Base-by-base conservation (phyloP, 352 stramenopile species). In the Phytophthora citrophthora region DNA sequence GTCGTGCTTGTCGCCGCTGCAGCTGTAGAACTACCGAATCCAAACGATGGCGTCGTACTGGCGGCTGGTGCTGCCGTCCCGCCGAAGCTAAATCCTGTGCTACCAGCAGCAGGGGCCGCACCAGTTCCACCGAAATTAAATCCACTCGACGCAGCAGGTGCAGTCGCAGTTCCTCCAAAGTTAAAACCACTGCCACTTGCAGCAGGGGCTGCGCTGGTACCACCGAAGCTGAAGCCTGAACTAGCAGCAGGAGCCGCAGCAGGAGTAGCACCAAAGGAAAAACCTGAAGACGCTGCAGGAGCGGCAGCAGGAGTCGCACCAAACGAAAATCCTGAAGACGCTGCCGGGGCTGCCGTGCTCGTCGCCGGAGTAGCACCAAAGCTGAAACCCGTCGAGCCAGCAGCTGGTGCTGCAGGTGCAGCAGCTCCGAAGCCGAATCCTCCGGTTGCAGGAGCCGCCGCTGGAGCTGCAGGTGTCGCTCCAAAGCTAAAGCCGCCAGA, bases 301-400 rank as follows among this genome's bases (percentile, higher is more conserved):
- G 64, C 20, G 20, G 69, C 60, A 26, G 68, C 66, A 4, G 69
- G 47, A 16, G 68, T 20, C 18, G 68, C 66, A 40, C 83, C 80
- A 72, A 91, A 91, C 4, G 72, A 81, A 31, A 90, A 90, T 10
- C 77, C 75, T 26, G 69, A 68, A 6, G 56, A 76, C 0, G 72
- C 27, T 1, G 55, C 49, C 8, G 81, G 60, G n/a, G 64, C 48
- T 4, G 58, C 32, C 13, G 53, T 45, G 8, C 16, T 47, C 7
- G 67, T 55, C 13, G 68, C 46, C 3, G 73, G 58, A 4, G 67
- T 36, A 4, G 64, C 45, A 41, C 76, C 71, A 20, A 78, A 81
- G 41, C 48, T 52, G 31, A 87, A 89, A 2, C 75, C 73, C 4
- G 56, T 67, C 0, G 74, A 71, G 3, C 56, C 40, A 46, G 64